A percentile compares a stretch with the other conserved stretches of the same genome.
Conservation (phyloP, 2,329 filamentous ascomycete species). For the Colletotrichum chlorophyti region DNA sequence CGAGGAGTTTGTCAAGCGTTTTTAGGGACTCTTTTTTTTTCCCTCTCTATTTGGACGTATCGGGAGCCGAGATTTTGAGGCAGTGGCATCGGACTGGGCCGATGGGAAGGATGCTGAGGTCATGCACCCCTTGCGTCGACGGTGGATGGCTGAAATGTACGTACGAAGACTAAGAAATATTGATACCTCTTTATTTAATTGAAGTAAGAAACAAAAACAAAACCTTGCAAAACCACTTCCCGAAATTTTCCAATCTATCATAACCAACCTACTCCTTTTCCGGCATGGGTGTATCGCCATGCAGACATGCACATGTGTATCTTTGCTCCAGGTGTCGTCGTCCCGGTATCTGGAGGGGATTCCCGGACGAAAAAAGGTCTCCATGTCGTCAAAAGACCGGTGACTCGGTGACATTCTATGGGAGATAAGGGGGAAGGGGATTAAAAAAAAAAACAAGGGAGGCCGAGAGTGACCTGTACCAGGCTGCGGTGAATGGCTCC, state of each 20-base stretch:
- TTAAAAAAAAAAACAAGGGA: too few species aligned
- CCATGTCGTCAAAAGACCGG: too few species aligned
- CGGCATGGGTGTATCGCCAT: neutral
- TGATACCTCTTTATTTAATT: conserved; percentile 3
- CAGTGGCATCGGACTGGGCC: conserved; percentile 8
- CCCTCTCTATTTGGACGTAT: neutral
- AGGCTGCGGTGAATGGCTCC: too few species aligned
- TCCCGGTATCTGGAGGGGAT: neutral
- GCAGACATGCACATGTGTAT: neutral
- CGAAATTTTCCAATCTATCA: too few species aligned
- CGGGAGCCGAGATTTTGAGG: neutral
- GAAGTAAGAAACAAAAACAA: too few species aligned
- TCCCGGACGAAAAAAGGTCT: too few species aligned
- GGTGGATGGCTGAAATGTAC: conserved; percentile 9
- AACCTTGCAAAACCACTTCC: too few species aligned
- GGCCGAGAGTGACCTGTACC: too few species aligned
- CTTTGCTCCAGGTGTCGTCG: neutral
- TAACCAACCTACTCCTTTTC: too few species aligned
- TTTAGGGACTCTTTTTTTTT: conserved; percentile 1
- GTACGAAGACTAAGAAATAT: conserved; percentile 21
- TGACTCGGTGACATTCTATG: too few species aligned
- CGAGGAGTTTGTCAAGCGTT: conserved; percentile 17
- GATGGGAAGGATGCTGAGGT: conserved; percentile 25
- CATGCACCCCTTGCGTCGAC: conserved; percentile 27
- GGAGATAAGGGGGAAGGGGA: too few species aligned